Conservation (phyloP, 208 protist genomes). For the Angomonas deanei region DNA sequence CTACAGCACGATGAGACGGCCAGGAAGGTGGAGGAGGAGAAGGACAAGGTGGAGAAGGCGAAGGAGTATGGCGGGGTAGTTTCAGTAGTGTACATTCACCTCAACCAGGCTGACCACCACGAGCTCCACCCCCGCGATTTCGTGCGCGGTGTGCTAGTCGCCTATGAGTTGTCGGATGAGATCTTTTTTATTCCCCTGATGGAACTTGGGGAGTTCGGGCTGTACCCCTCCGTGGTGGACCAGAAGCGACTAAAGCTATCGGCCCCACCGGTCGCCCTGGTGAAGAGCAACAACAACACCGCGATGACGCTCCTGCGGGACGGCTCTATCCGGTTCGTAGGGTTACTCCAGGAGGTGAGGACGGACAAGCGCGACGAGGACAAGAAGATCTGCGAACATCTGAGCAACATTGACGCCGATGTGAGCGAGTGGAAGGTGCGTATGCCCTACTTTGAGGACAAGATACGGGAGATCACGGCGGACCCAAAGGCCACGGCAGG, state of each 20-base stretch:
- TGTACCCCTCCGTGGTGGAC: slow-evolving; percentile 21
- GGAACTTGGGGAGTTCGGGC: slow-evolving; percentile 20
- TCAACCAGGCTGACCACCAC: slow-evolving; percentile 20
- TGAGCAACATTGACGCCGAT: slow-evolving; percentile 23
- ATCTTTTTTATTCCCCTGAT: slow-evolving; percentile 55
- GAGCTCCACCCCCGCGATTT: slow-evolving; percentile 31
- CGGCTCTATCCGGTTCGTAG: slow-evolving; percentile 40
- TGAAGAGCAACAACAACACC: slow-evolving; percentile 28
- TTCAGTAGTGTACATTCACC: slow-evolving; percentile 31
- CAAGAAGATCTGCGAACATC: slow-evolving; percentile 25
- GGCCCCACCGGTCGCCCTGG: slow-evolving; percentile 35
- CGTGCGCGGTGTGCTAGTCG: slow-evolving; percentile 60
- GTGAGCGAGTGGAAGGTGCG: slow-evolving; percentile 13
- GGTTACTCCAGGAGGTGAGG: slow-evolving; percentile 14
- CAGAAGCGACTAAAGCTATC: slow-evolving; percentile 22
- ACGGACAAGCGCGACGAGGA: slow-evolving; percentile 6
- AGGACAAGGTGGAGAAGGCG: not conserved
- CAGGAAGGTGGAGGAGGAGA: not conserved
- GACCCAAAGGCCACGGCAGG: not conserved
- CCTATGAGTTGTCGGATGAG: slow-evolving; percentile 40
- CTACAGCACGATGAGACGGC: slow-evolving; percentile 1
- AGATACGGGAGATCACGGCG: slow-evolving; percentile 25
- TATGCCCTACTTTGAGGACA: slow-evolving; percentile 36
- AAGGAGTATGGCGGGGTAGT: slow-evolving; percentile 42
- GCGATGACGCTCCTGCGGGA: slow-evolving; percentile 49